phyloP scores from a whole-genome alignment of 441 rosid species.

The Aquilaria agallochum region DNA sequence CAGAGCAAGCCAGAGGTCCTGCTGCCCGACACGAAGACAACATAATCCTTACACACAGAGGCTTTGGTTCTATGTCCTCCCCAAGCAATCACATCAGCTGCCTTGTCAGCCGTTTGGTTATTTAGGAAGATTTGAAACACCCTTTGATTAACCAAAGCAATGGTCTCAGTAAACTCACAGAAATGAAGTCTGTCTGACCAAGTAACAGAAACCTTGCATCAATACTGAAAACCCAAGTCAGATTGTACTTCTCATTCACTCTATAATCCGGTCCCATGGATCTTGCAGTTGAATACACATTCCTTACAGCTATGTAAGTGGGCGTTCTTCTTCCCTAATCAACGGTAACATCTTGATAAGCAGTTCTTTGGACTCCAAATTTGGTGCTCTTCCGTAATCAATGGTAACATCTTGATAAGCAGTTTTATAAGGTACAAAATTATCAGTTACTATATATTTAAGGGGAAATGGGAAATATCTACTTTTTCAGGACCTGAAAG shows the following conservation, averaged over 20 bases:
- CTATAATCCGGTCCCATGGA: conserved; percentile 62
- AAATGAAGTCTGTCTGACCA: conserved; percentile 78
- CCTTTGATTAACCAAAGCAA: conserved; percentile 57
- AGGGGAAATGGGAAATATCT: no score
- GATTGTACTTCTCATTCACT: conserved; percentile 57
- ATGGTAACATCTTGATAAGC: no score
- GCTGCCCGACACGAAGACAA: conserved; percentile 47
- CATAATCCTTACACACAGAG: conserved; percentile 49
- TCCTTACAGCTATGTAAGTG: conserved; percentile 59
- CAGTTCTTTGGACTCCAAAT: conserved; percentile 46
- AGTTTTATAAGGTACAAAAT: no score
- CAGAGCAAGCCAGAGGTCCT: conserved; percentile 82
- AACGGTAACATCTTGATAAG: conserved; percentile 40
- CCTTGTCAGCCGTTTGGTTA: conserved; percentile 55
- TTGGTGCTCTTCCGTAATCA: no score
- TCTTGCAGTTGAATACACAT: conserved; percentile 74
- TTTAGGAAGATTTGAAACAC: conserved; percentile 57
- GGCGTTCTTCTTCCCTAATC: conserved; percentile 31
- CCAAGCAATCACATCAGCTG: conserved; percentile 61
- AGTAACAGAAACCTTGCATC: conserved; percentile 73
- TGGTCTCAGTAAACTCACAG: conserved; percentile 52
- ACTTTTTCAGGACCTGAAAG: no score
- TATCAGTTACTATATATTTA: no score
- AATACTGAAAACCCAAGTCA: conserved; percentile 77
- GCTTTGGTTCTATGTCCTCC: conserved; percentile 39